Base-by-base conservation (phyloP, 768 basidiomycete genomes). In the Tulasnella sp. region DNA sequence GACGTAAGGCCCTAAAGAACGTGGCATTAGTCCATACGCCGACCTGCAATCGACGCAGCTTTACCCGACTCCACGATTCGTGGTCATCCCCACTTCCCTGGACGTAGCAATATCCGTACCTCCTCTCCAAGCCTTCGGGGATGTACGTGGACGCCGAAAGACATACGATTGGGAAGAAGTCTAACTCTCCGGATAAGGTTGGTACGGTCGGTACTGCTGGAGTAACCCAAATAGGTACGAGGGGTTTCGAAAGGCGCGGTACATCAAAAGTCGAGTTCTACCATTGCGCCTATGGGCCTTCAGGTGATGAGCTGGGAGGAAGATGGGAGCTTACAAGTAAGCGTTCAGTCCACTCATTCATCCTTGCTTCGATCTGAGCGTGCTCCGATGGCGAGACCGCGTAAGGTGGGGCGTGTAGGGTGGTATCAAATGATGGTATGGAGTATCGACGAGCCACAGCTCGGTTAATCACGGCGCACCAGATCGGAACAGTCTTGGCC, bases 81-180 rank as follows among this genome's bases (percentile, higher is more conserved):
- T 95, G 93, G 76, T 98, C 96, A 77, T 98, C 96, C 0, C 95
- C 96, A 0, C 91, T 92, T 0, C 96, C 96, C 79, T 96, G 95
- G 8, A 98, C 86, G 78, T 98, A 98, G 26, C 88, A 83, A 78
- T 89, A 97, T 0, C 91, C 92, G n/a, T 82, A 75, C 0, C 89
- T 85, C 26, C 90, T 82, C 73, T 90, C 89, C 0, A 85, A 71
- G 7, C 87, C 88, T 1, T 87, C 86, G 2, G 81, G 77, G 6
- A 89, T 83, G 75, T 87, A 88, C 75, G 86, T 87, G 3, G 94
- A 95, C 1, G 95, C 94, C 2, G 92, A 94, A 12, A 95, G 80
- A 78, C 94, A 97, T 34, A 98, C 81, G 71, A 98, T 78, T 0
- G 95, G 91, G 76, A 83, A 81, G 79, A 86, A 92, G 17, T 67